phyloP scores from a whole-genome alignment of 805 yeast species.

The Wickerhamomyces alni region DNA sequence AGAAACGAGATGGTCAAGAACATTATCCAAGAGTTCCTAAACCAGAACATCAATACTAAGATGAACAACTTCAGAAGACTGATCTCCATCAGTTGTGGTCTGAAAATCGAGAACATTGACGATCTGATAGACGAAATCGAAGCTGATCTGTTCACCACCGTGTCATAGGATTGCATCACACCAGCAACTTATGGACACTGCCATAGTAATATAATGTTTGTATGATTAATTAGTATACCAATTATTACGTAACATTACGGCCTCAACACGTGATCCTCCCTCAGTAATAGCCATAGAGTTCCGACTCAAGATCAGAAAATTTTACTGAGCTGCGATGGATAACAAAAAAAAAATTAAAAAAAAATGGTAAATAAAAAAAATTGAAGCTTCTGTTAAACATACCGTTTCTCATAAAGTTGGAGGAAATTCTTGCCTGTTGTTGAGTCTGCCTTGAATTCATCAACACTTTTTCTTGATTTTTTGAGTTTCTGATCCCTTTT shows the following conservation, averaged over 20 bases:
- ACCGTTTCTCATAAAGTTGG: too few relatives aligned
- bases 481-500: background rate
- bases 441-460: too few relatives aligned
- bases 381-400: too few relatives aligned
- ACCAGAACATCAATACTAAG: conserved; percentile 41
- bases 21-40: conserved; percentile 45
- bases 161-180: conserved; percentile 2
- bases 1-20: conserved; percentile 39
- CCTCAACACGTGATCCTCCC: too few relatives aligned
- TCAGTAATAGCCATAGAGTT: background rate
- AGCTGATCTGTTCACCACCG: conserved; percentile 26
- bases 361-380: too few relatives aligned
- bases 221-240: too few relatives aligned
- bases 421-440: too few relatives aligned
- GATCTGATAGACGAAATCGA: conserved; percentile 78
- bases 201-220: too few relatives aligned
- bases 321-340: background rate
- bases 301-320: background rate
- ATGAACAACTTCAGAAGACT: conserved; percentile 77
- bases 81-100: conserved; percentile 70
- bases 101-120: conserved; percentile 73
- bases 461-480: too few relatives aligned
- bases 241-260: too few relatives aligned
- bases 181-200: too few relatives aligned
- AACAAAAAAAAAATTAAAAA: background rate